Percentiles rank a stretch among this genome's conserved stretches.
Conservation (phyloP, 345 rosid species). For the Camelina neglecta region DNA sequence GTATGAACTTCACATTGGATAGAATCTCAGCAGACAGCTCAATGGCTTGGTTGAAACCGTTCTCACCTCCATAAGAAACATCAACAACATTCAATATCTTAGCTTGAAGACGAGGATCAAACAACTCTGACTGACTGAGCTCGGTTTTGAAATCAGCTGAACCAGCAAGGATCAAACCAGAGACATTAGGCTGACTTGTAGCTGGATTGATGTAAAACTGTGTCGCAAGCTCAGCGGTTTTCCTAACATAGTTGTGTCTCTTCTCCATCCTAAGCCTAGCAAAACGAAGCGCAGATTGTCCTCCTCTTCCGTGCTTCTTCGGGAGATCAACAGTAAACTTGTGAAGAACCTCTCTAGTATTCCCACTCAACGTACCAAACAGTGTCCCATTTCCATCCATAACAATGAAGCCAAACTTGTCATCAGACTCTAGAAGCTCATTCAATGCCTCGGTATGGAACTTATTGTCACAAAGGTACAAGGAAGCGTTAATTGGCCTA, state of each 20-base stretch:
- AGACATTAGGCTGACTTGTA: slow-evolving; percentile 92
- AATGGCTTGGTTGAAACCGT: slow-evolving; percentile 91
- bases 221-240: slow-evolving; percentile 95
- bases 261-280: slow-evolving; percentile 97
- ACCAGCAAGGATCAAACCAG: slow-evolving; percentile 94
- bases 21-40: slow-evolving; percentile 89
- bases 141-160: slow-evolving; percentile 96
- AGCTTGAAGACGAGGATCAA: slow-evolving; percentile 95
- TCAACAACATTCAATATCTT: slow-evolving; percentile 90
- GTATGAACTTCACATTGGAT: slow-evolving; percentile 92
- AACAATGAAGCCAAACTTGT: slow-evolving; percentile 88
- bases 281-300: slow-evolving; percentile 94
- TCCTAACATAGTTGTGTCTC: slow-evolving; percentile 89
- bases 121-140: slow-evolving; percentile 93
- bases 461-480: slow-evolving; percentile 89
- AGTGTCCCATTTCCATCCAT: slow-evolving; percentile 95
- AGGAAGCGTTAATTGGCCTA: slow-evolving; percentile 88
- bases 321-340: slow-evolving; percentile 90
- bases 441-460: slow-evolving; percentile 87
- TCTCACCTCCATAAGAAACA: slow-evolving; percentile 94
- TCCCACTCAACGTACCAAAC: slow-evolving; percentile 91
- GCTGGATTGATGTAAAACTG: slow-evolving; percentile 87
- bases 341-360: slow-evolving; percentile 89
- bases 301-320: slow-evolving; percentile 97
- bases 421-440: slow-evolving; percentile 89